phyloP scores from a whole-genome alignment of 2,329 filamentous ascomycete species.

The Ophiostoma novo-ulmi region DNA sequence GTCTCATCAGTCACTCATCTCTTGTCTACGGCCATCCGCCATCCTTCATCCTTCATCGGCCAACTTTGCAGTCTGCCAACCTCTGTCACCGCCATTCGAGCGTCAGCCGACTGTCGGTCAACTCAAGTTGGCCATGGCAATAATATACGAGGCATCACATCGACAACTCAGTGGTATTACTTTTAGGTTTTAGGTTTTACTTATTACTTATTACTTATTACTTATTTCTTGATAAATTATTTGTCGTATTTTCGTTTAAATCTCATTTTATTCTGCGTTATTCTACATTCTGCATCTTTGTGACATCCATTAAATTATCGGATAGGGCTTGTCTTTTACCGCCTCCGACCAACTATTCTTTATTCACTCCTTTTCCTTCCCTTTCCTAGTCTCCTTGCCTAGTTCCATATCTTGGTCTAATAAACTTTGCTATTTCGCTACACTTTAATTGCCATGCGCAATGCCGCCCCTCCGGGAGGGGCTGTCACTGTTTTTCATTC shows the following conservation, averaged over 20 bases:
- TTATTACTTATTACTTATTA: too few relatives aligned
- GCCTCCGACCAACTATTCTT: too few relatives aligned
- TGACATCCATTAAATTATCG: too few relatives aligned
- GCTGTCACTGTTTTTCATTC: not conserved
- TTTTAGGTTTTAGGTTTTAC: too few relatives aligned
- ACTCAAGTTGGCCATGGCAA: not conserved
- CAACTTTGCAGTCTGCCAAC: not conserved
- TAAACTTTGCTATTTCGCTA: conserved; percentile 1
- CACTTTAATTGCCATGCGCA: conserved; percentile 13
- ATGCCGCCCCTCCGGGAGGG: conserved; percentile 16
- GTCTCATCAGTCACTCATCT: too few relatives aligned
- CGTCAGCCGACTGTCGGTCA: not conserved
- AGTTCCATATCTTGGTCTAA: not conserved
- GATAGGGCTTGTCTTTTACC: too few relatives aligned
- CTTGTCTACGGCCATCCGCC: too few relatives aligned
- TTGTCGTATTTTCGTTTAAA: too few relatives aligned
- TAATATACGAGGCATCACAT: not conserved
- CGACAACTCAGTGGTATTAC: too few relatives aligned
- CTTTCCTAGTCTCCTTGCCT: not conserved
- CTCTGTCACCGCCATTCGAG: not conserved
- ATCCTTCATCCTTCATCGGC: not conserved
- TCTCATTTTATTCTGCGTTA: too few relatives aligned
- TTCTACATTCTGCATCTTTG: too few relatives aligned
- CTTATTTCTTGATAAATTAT: too few relatives aligned
- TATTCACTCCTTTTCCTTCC: not conserved